Percentiles rank a stretch among this genome's conserved stretches.
These are phyloP conservation scores for Blepharisma undulans DNA, from an alignment of 169 alveolate genomes.

Conservation along the genomic window DNA sequence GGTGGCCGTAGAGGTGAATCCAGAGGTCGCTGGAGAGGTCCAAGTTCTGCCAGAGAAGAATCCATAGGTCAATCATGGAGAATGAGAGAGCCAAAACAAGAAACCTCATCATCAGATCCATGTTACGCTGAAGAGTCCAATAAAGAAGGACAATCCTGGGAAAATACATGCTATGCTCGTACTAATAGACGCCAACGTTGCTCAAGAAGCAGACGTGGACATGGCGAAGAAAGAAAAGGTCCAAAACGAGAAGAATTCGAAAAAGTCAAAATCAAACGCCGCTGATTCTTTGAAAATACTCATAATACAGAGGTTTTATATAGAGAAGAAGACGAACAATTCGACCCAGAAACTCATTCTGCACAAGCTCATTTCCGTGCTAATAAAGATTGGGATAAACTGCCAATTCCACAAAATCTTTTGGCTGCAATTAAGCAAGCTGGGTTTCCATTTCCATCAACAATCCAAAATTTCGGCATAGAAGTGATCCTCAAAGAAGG, in stretches of 20 bases:
- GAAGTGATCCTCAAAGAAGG: constrained; percentile 51
- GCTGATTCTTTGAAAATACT: neutral
- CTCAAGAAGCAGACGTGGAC: constrained; percentile 4
- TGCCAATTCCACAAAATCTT: constrained; percentile 48
- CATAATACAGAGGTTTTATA: neutral
- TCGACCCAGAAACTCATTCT: constrained; percentile 33
- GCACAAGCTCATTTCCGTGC: constrained; percentile 21
- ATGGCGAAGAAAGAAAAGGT: neutral
- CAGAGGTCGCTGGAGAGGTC: neutral
- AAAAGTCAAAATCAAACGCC: neutral
- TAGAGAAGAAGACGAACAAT: constrained; percentile 26
- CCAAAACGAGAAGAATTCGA: neutral
- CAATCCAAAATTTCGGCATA: constrained; percentile 62
- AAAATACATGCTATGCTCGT: neutral
- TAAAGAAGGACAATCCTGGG: neutral
- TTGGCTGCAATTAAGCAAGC: constrained; percentile 48
- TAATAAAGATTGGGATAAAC: constrained; percentile 57
- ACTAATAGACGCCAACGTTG: neutral
- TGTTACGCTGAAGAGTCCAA: neutral
- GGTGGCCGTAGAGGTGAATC: constrained; percentile 18
- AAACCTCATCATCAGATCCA: neutral
- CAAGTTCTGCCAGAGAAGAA: neutral
- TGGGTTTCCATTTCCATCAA: constrained; percentile 59
- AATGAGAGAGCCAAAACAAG: neutral
- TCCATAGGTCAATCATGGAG: neutral